Evolutionary conservation across 805 yeast species (phyloP).

Genomic region (Barnettozyma californica): DNA sequence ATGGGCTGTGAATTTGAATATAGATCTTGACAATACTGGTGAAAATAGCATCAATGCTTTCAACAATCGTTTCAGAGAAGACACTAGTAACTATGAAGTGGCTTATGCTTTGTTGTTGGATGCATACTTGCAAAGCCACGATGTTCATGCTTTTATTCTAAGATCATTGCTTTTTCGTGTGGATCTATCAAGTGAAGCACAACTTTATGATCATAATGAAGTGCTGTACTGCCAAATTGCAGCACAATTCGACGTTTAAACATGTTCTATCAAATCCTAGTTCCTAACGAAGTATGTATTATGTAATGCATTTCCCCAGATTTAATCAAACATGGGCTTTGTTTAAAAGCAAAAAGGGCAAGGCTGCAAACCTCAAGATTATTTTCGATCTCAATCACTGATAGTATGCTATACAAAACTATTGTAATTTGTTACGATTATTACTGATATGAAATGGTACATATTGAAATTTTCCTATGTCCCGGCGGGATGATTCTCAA

Average conservation of each 20-base stretch:
- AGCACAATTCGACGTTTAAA: background rate
- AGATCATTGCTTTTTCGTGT: slow-evolving; percentile 8
- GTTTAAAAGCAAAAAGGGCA: background rate
- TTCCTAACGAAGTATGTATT: background rate
- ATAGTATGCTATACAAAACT: background rate
- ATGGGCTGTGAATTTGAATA: slow-evolving; percentile 1
- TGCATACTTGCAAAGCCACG: slow-evolving; percentile 5
- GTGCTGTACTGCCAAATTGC: background rate
- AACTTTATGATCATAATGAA: background rate
- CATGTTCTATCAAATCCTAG: background rate
- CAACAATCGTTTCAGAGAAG: background rate
- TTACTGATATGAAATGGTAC: too few species aligned
- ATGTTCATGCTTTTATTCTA: slow-evolving; percentile 5
- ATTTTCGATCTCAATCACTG: too few species aligned
- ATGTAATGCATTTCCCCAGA: background rate
- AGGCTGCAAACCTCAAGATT: too few species aligned
- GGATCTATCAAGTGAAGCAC: background rate
- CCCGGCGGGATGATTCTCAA: too few species aligned
- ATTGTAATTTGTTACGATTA: too few species aligned
- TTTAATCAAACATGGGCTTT: too few species aligned
- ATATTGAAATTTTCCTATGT: too few species aligned
- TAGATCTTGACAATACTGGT: background rate
- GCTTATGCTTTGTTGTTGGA: background rate
- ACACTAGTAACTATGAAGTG: background rate
- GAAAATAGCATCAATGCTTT: slow-evolving; percentile 1